phyloP scores from a whole-genome alignment of 225 moss, liverwort and hornwort genomes.

The Pleurozium schreberi region DNA sequence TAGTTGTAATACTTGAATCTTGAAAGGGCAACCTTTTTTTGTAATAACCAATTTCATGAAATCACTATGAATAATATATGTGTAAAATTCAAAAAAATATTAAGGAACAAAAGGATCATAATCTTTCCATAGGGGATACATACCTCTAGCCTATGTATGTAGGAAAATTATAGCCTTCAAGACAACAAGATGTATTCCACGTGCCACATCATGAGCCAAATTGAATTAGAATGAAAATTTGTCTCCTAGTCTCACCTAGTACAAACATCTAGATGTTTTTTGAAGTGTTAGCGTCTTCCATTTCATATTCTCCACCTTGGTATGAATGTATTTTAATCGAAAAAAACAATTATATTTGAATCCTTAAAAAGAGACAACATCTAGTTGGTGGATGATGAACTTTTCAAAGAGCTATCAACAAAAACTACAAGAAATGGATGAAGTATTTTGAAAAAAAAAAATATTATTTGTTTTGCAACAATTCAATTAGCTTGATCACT shows the following conservation, averaged over 20 bases:
- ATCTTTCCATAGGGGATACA: accelerated
- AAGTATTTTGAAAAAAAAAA: background rate
- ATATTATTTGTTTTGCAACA: background rate
- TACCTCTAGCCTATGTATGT: background rate
- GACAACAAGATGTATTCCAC: background rate
- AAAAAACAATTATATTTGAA: no score
- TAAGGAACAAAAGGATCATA: background rate
- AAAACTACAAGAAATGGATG: no score
- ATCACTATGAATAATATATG: no score
- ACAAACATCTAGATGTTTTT: background rate
- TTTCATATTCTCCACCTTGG: no score
- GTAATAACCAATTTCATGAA: no score
- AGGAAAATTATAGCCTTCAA: background rate
- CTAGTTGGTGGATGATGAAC: no score
- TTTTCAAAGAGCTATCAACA: no score
- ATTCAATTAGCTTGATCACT: background rate
- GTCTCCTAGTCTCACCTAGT: background rate
- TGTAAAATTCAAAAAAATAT: no score
- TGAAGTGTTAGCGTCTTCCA: accelerated
- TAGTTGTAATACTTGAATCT: no score
- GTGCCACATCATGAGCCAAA: background rate
- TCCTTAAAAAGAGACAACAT: no score
- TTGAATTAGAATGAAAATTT: background rate
- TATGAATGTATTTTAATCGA: no score
- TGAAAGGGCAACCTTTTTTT: no score